Evolutionary conservation across 1,284 basidiomycete species (phyloP).

Genomic region (Pholiota adiposa): DNA sequence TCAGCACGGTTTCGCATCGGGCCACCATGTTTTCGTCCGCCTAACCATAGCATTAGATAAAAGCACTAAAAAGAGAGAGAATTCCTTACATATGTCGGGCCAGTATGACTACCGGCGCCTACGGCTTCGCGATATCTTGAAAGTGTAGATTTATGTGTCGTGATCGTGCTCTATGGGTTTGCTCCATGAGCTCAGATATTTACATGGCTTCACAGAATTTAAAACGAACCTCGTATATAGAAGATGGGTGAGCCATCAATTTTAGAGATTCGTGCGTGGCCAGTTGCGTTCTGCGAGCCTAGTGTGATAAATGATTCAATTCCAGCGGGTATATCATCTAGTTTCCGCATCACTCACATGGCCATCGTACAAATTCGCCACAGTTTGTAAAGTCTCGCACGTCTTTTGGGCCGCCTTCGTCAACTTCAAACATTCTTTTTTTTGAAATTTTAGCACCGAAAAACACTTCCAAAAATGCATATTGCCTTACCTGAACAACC

Average conservation of each 20-base stretch:
- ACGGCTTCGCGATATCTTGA: slow-evolving; percentile 62
- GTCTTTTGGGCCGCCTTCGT: slow-evolving; percentile 83
- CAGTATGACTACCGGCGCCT: slow-evolving; percentile 20
- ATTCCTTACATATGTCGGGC: slow-evolving; percentile 41
- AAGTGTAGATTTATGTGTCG: slow-evolving; percentile 71
- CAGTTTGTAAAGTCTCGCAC: slow-evolving; percentile 71
- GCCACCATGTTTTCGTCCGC: slow-evolving; percentile 67
- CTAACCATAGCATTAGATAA: slow-evolving; percentile 35
- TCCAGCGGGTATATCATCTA: background rate
- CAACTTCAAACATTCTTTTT: slow-evolving; percentile 68
- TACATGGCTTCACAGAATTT: background rate
- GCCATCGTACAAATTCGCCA: slow-evolving; percentile 80
- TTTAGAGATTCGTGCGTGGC: slow-evolving; percentile 79
- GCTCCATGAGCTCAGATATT: background rate
- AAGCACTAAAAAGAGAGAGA: background rate
- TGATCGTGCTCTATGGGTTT: slow-evolving; percentile 59
- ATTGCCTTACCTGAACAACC: slow-evolving; percentile 58
- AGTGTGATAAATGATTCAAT: background rate
- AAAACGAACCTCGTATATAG: slow-evolving; percentile 63
- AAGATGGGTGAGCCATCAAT: slow-evolving; percentile 71
- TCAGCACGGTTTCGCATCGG: slow-evolving; percentile 86
- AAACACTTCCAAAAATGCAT: background rate
- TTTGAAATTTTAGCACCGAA: background rate
- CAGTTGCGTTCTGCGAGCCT: slow-evolving; percentile 76
- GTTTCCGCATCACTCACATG: slow-evolving; percentile 54